Evolutionary conservation across 164 flowering plant species (phyloP).

Genomic region (Chimonanthus salicifolius): DNA sequence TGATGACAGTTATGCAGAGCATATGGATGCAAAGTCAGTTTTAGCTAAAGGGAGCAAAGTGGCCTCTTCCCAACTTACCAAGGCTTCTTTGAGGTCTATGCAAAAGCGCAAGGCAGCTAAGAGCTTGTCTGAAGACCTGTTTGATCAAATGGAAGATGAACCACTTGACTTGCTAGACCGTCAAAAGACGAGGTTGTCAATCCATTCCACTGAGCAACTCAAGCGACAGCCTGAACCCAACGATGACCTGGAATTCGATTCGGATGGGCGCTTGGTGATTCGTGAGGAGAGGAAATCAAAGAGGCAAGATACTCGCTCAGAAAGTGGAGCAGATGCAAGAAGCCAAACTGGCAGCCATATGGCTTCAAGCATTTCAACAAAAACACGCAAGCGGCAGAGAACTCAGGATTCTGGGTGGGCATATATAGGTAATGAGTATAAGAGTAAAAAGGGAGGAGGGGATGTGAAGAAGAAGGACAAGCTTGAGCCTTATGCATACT

Average conservation of each 20-base stretch:
- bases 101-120: slow-evolving; percentile 35
- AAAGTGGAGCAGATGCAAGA: slow-evolving; percentile 41
- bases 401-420: slow-evolving; percentile 80
- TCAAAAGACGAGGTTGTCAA: slow-evolving; percentile 64
- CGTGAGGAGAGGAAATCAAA: slow-evolving; percentile 42
- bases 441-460: slow-evolving; percentile 87
- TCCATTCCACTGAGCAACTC: slow-evolving; percentile 38
- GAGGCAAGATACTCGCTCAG: slow-evolving; percentile 23
- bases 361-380: slow-evolving; percentile 30
- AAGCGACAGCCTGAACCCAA: slow-evolving; percentile 60
- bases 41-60: slow-evolving; percentile 37
- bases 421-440: slow-evolving; percentile 77
- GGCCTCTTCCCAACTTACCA: slow-evolving; percentile 42
- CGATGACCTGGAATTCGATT: slow-evolving; percentile 70
- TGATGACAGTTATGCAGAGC: slow-evolving; percentile 47
- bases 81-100: slow-evolving; percentile 54
- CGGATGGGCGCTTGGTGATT: slow-evolving; percentile 82
- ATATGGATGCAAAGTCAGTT: slow-evolving; percentile 32
- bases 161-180: slow-evolving; percentile 93
- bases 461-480: slow-evolving; percentile 88
- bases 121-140: slow-evolving; percentile 64
- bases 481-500: slow-evolving; percentile 97
- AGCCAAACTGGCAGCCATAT: slow-evolving; percentile 41
- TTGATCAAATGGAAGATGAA: slow-evolving; percentile 69
- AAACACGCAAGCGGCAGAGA: slow-evolving; percentile 51